These are phyloP conservation scores for Manihot esculenta DNA, from an alignment of 441 rosid species.

Conservation along the genomic window DNA sequence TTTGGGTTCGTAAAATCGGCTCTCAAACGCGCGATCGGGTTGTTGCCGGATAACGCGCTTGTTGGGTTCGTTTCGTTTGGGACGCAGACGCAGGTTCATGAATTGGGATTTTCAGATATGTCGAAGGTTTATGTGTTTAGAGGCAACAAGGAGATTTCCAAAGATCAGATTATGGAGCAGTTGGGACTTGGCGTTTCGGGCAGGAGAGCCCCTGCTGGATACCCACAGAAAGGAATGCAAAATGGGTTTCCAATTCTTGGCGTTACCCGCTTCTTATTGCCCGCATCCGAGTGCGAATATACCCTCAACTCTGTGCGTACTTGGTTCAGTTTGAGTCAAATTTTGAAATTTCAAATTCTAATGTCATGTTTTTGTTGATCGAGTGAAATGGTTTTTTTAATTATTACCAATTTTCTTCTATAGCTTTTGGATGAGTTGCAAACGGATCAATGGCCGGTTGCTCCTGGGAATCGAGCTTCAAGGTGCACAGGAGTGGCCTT, in stretches of 20 bases:
- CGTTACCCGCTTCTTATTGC: constrained; percentile 71
- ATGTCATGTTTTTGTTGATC: constrained; percentile 11
- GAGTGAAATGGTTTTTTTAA: constrained; percentile 2
- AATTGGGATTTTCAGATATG: constrained; percentile 83
- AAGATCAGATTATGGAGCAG: constrained; percentile 76
- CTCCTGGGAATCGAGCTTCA: constrained; percentile 63
- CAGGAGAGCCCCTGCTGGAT: constrained; percentile 43
- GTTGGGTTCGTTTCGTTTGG: constrained; percentile 87
- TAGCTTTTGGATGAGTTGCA: constrained; percentile 96
- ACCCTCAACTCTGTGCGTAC: constrained; percentile 65
- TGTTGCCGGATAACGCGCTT: constrained; percentile 86
- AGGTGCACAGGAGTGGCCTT: constrained; percentile 97
- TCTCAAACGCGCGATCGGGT: constrained; percentile 67
- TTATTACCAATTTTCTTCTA: too few species aligned
- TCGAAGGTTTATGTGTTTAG: constrained; percentile 82
- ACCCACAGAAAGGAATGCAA: constrained; percentile 52
- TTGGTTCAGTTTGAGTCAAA: not conserved
- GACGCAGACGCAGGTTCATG: constrained; percentile 81
- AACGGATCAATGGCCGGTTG: constrained; percentile 94
- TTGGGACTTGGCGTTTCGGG: constrained; percentile 58
- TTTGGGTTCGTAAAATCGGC: constrained; percentile 54
- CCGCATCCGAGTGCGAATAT: constrained; percentile 88
- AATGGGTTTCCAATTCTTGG: constrained; percentile 53
- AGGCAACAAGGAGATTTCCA: constrained; percentile 69
- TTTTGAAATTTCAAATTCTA: constrained; percentile 7